These are phyloP conservation scores for Lasiosphaeris hirsuta DNA, from an alignment of 495 filamentous ascomycete genomes.

Conservation along the genomic window DNA sequence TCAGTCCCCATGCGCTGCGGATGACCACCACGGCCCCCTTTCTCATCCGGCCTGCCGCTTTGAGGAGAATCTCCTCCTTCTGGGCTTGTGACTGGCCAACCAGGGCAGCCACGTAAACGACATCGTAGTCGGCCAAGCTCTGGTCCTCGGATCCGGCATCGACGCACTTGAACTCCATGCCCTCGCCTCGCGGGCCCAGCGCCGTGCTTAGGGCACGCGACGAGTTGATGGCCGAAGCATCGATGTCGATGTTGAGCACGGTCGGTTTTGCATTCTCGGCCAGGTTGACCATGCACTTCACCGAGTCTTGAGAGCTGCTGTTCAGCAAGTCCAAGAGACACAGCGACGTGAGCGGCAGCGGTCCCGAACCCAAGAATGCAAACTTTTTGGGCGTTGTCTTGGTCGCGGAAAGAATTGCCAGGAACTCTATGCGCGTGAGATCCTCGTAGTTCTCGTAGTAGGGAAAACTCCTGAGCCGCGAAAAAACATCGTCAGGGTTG, in stretches of 20 bases:
- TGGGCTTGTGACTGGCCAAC: conserved; percentile 25
- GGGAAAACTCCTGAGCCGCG: conserved; percentile 22
- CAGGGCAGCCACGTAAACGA: conserved; percentile 32
- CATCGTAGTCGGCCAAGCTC: conserved; percentile 23
- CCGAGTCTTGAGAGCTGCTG: not conserved
- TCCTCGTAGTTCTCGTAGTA: conserved; percentile 34
- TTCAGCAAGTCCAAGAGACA: conserved; percentile 25
- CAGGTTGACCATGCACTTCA: not conserved
- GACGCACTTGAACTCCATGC: conserved; percentile 31
- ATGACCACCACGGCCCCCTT: conserved; percentile 25
- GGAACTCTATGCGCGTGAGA: conserved; percentile 28
- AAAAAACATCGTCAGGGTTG: conserved; percentile 9
- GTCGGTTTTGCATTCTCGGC: not conserved
- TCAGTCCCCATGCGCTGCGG: conserved; percentile 25
- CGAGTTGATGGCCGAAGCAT: conserved; percentile 17
- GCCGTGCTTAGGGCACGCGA: conserved; percentile 16
- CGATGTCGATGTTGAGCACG: conserved; percentile 25
- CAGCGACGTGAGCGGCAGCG: conserved; percentile 28
- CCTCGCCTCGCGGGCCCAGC: conserved; percentile 16
- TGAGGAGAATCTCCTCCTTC: conserved; percentile 28
- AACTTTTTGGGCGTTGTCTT: conserved; percentile 14
- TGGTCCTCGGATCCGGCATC: conserved; percentile 12
- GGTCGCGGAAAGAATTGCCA: conserved; percentile 24
- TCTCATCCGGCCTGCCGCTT: conserved; percentile 21
- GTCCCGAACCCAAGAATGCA: conserved; percentile 32